phyloP scores from a whole-genome alignment of 2,329 filamentous ascomycete species.

The Lachnellula hyalina region DNA sequence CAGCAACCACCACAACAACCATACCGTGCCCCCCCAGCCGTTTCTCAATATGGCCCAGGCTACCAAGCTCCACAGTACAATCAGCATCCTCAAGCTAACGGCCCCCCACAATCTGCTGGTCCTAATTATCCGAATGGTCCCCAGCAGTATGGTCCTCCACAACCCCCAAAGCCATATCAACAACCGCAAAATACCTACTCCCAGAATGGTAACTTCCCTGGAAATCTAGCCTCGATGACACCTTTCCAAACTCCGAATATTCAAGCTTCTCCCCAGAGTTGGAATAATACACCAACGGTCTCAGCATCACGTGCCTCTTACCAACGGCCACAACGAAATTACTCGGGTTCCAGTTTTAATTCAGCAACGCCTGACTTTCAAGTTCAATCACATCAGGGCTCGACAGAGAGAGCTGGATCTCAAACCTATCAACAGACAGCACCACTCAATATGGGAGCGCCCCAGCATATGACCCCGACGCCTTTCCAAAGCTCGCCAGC shows the following conservation, averaged over 20 bases:
- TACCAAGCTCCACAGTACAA: constrained; percentile 9
- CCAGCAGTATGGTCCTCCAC: constrained; percentile 17
- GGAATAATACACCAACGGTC: constrained; percentile 11
- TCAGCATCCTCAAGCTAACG: constrained; percentile 11
- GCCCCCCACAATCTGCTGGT: constrained; percentile 15
- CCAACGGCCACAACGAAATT: constrained; percentile 11
- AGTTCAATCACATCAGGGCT: constrained; percentile 7
- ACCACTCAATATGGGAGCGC: constrained; percentile 6
- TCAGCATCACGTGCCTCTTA: constrained; percentile 5
- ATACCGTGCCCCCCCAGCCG: constrained; percentile 11
- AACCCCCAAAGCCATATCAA: constrained; percentile 17
- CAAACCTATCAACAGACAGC: constrained; percentile 13
- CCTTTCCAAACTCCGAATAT: not conserved
- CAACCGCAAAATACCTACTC: constrained; percentile 12
- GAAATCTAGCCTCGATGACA: not conserved
- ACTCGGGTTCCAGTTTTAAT: constrained; percentile 9
- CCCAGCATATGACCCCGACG: constrained; percentile 10
- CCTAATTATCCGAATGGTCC: constrained; percentile 13
- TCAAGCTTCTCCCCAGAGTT: constrained; percentile 13
- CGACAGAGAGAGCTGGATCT: constrained; percentile 2
- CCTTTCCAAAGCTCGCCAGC: constrained; percentile 2
- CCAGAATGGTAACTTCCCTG: constrained; percentile 7
- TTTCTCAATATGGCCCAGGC: constrained; percentile 21
- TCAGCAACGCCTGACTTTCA: constrained; percentile 13
- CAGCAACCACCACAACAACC: constrained; percentile 16